Conservation (phyloP, 2,329 filamentous ascomycete species). For the Pyricularia sp. region DNA sequence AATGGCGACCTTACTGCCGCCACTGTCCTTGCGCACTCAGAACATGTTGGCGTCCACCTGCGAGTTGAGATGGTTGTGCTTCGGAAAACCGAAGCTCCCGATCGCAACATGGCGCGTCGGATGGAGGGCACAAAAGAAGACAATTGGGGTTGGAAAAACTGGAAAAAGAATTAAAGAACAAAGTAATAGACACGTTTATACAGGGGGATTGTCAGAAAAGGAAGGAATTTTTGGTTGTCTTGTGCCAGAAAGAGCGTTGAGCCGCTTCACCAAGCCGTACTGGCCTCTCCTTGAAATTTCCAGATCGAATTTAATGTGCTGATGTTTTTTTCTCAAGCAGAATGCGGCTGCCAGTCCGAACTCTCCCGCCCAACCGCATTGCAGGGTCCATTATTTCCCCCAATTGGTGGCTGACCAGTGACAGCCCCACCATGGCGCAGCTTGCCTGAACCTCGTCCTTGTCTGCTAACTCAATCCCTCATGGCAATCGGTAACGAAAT, state of each 20-base stretch:
- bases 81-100: slow-evolving; percentile 41
- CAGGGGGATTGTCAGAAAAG: not conserved
- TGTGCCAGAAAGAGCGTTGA: not conserved
- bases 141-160: slow-evolving; percentile 19
- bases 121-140: slow-evolving; percentile 10
- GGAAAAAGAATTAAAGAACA: not conserved
- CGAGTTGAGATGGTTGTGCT: slow-evolving; percentile 22
- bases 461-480: not conserved
- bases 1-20: slow-evolving; percentile 20
- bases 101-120: slow-evolving; percentile 38
- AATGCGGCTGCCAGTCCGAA: slow-evolving; percentile 3
- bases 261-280: not conserved
- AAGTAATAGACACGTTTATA: not conserved
- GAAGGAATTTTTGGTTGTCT: not conserved
- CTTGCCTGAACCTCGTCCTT: not conserved
- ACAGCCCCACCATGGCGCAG: not conserved
- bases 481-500: not conserved
- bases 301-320: not conserved
- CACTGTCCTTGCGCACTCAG: slow-evolving; percentile 25
- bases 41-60: slow-evolving; percentile 22
- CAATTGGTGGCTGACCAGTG: not conserved
- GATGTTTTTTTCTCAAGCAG: slow-evolving; percentile 2
- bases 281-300: slow-evolving; percentile 2
- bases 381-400: not conserved
- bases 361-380: not conserved